Evolutionary conservation across 352 stramenopile genomes (phyloP), one percentile per base, ranked within the genome.

Genomic region (Globisporangium viniferum): DNA sequence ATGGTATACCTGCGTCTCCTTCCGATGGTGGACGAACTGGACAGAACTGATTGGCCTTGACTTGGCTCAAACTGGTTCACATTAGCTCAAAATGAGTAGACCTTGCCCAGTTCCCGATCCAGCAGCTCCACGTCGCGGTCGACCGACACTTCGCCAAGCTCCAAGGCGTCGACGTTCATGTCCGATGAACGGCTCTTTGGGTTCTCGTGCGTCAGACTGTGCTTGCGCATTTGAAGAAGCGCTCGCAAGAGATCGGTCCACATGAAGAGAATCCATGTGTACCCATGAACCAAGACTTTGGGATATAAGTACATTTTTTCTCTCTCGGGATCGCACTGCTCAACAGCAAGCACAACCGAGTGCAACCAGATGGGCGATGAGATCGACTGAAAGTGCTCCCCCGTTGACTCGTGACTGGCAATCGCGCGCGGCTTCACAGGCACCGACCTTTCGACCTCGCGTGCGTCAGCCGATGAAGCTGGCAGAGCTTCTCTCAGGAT

Each of bases 141-240:
- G 59, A 90, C 82, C 20, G 79, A 86, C 46, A 80, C 62, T 39
- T 79, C 71, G 48, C 79, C 79, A 55, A 89, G 68, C 68, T 89
- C 81, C 1, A 88, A 72, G 18, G 81, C 74, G 63, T 89, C 82
- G 22, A 90, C 76, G 49, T 93, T 80, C 85, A 93, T 91, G 64
- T 93, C 85, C 5, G 82, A 90, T 5, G 76, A 78, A 41, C 81
- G 82, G 57, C 91, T 91, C 71, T 90, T 90, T 2, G 82, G 82
- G 41, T 80, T 79, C 51, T 80, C 81, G 54, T 91, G 82, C 0
- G 81, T 90, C 29, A 93, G 24, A 53, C 82, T 90, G 69, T 90
- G 78, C 64, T 90, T 91, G 31, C 86, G 83, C 83, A 93, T 91
- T 69, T 91, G 79, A 59, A 78, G 84, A 68, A 93, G 73, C 48